Evolutionary conservation across 1,284 basidiomycete genomes (phyloP).

Genomic region (Singerocomus rubriflavus): DNA sequence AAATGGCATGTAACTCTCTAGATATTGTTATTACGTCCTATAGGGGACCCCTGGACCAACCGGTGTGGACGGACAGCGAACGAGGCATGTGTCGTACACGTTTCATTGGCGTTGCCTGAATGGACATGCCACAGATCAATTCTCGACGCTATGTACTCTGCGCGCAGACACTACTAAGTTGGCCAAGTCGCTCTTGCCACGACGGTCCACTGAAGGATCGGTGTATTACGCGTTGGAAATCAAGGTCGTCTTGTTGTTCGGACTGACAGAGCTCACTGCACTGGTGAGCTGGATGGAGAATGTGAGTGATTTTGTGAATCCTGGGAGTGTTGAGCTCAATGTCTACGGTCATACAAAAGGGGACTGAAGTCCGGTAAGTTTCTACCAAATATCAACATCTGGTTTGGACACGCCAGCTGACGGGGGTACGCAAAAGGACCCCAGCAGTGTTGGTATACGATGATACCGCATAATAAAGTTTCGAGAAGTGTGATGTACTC

Average conservation of each 20-base stretch:
- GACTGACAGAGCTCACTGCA: constrained; percentile 45
- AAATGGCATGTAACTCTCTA: constrained; percentile 19
- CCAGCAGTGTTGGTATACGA: constrained; percentile 42
- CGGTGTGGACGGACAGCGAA: constrained; percentile 26
- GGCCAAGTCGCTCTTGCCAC: constrained; percentile 19
- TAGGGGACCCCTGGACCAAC: constrained; percentile 21
- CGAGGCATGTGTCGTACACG: constrained; percentile 11
- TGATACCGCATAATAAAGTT: constrained; percentile 19
- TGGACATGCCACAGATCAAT: constrained; percentile 34
- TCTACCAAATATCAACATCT: constrained; percentile 1
- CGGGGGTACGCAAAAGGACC: constrained; percentile 22
- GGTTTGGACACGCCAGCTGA: neutral
- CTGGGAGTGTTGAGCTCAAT: neutral
- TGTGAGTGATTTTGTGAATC: constrained; percentile 24
- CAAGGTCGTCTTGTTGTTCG: constrained; percentile 43
- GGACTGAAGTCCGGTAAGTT: constrained; percentile 28
- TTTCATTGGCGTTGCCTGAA: neutral
- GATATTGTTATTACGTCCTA: constrained; percentile 30
- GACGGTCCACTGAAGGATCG: constrained; percentile 15
- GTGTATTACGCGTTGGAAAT: constrained; percentile 36
- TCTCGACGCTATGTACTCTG: constrained; percentile 38
- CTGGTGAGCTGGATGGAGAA: constrained; percentile 44
- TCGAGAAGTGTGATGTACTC: neutral
- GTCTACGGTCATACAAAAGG: constrained; percentile 19
- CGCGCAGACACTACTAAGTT: constrained; percentile 36